These are phyloP conservation scores for Ogataea pilisensis DNA, from an alignment of 805 yeast genomes.

Conservation along the genomic window DNA sequence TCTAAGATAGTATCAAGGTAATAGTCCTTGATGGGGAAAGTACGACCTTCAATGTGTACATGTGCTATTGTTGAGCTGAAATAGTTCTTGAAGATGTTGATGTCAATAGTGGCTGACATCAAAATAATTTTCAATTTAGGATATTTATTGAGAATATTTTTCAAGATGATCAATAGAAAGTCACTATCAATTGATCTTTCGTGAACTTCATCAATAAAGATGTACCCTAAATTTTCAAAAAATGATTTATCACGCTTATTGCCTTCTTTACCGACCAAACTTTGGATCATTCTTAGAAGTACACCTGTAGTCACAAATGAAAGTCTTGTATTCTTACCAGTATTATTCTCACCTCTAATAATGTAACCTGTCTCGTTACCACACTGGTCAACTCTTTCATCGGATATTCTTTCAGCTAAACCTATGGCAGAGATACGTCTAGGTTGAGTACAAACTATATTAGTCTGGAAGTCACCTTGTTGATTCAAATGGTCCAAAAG, in stretches of 20 bases:
- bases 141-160: constrained; percentile 47
- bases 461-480: constrained; percentile 46
- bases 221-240: constrained; percentile 56
- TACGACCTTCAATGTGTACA: constrained; percentile 86
- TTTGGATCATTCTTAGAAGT: constrained; percentile 76
- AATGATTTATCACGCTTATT: constrained; percentile 30
- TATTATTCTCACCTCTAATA: constrained; percentile 84
- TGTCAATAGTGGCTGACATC: constrained; percentile 93
- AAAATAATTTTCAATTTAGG: constrained; percentile 64
- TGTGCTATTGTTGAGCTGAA: constrained; percentile 54
- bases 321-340: constrained; percentile 59
- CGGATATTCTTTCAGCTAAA: constrained; percentile 86
- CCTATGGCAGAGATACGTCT: constrained; percentile 95
- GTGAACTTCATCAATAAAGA: constrained; percentile 94
- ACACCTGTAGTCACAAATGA: constrained; percentile 93
- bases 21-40: constrained; percentile 81
- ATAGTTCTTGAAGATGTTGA: constrained; percentile 59
- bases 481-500: constrained; percentile 62
- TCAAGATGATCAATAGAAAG: constrained; percentile 72
- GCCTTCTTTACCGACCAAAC: constrained; percentile 30
- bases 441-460: constrained; percentile 88
- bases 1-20: constrained; percentile 66
- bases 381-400: constrained; percentile 60
- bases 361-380: constrained; percentile 86
- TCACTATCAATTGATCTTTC: constrained; percentile 92